Evolutionary conservation across 768 basidiomycete genomes (phyloP).

Genomic region (Boletus patriciae): DNA sequence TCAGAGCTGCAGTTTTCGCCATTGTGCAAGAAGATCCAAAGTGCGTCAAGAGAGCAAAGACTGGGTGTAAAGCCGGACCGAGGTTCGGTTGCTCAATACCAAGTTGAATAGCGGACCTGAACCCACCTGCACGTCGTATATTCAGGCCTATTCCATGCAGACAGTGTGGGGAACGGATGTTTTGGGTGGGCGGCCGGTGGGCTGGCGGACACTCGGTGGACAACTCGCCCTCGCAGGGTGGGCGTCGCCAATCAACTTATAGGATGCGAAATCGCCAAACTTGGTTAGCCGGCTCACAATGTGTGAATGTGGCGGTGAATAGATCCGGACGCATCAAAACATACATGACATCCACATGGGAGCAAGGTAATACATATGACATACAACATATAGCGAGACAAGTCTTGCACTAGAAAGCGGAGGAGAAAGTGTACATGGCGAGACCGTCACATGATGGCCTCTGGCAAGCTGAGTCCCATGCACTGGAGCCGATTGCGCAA

Average conservation of each 20-base stretch:
- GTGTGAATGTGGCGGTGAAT: constrained; percentile 25
- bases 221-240: constrained; percentile 12
- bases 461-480: constrained; percentile 18
- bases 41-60: constrained; percentile 26
- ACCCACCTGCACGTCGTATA: constrained; percentile 24
- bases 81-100: constrained; percentile 4
- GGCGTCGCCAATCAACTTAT: constrained; percentile 18
- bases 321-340: not conserved
- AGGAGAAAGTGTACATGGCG: not conserved
- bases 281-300: constrained; percentile 23
- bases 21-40: constrained; percentile 41
- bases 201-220: constrained; percentile 1
- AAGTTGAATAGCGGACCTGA: not conserved
- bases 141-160: constrained; percentile 34
- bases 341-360: not conserved
- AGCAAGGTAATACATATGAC: not conserved
- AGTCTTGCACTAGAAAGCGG: not conserved
- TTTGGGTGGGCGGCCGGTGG: not conserved
- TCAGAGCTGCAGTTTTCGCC: constrained; percentile 75
- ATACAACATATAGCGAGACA: constrained; percentile 2
- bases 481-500: constrained; percentile 5
- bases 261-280: constrained; percentile 13
- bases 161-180: not conserved
- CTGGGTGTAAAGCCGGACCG: constrained; percentile 6
- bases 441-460: constrained; percentile 22